phyloP scores from a whole-genome alignment of 2,329 filamentous ascomycete species.

The Ceratocystis smalleyi region DNA sequence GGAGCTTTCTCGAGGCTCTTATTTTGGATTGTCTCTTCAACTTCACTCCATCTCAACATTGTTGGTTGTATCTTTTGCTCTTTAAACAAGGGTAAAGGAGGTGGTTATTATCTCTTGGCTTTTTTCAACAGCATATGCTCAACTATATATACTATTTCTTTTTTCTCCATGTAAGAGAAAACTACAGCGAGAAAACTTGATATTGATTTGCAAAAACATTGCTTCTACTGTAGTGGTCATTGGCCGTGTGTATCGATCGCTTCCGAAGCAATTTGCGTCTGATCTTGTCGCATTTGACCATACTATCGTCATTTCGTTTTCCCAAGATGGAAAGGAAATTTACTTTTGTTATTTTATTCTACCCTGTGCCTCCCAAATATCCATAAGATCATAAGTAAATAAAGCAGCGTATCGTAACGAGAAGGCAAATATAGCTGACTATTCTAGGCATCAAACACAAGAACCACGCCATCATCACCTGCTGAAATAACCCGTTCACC shows the following conservation, averaged over 20 bases:
- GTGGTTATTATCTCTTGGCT: background rate
- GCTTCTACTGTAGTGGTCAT: no score
- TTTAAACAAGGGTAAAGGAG: background rate
- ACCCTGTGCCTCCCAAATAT: background rate
- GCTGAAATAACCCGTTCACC: conserved; percentile 71
- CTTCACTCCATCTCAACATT: conserved; percentile 1
- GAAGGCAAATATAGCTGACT: conserved; percentile 5
- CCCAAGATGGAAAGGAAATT: background rate
- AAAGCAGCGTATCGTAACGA: conserved; percentile 2
- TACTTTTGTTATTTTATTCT: conserved; percentile 6
- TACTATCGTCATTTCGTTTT: no score
- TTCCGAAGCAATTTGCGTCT: background rate
- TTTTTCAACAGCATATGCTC: conserved; percentile 5
- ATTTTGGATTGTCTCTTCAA: background rate
- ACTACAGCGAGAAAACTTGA: background rate
- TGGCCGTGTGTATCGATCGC: no score
- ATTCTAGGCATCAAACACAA: conserved; percentile 47
- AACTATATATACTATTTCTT: background rate
- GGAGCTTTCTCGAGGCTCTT: background rate
- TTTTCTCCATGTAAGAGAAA: background rate
- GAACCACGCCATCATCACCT: conserved; percentile 63
- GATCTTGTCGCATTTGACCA: background rate
- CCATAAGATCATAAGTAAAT: background rate
- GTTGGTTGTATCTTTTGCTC: conserved; percentile 1
- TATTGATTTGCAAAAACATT: no score